Evolutionary conservation across 129 eudicot genomes (phyloP).

Genomic region (Chrysanthemum makinoi): DNA sequence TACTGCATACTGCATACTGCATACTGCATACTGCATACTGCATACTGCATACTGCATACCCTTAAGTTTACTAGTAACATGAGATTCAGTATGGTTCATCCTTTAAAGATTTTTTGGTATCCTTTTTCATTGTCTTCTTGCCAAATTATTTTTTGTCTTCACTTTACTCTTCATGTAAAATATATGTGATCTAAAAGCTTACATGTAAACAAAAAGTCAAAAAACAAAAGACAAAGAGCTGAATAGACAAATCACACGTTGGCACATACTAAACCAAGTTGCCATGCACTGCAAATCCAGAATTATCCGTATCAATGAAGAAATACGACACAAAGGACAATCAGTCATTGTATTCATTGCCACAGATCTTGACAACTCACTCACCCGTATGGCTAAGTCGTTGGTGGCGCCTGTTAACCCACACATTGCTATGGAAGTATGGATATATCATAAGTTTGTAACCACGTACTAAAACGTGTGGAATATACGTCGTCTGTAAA

Average conservation of each 20-base stretch:
- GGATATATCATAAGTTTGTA: neutral
- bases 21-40: too few relatives aligned
- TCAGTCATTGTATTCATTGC: constrained; percentile 2
- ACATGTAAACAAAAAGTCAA: neutral
- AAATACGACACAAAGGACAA: constrained; percentile 32
- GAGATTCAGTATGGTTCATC: neutral
- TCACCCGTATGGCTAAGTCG: neutral
- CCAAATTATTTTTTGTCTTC: neutral
- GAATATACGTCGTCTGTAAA: neutral
- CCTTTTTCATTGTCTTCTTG: neutral
- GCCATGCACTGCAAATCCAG: constrained; percentile 19
- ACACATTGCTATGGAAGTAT: neutral
- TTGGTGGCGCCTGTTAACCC: constrained; percentile 12
- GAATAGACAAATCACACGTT: constrained; percentile 3
- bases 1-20: too few relatives aligned
- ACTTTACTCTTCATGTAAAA: neutral
- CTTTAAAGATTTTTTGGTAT: neutral
- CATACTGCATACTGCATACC: too few relatives aligned
- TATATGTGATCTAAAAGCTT: neutral
- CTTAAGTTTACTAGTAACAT: too few relatives aligned
- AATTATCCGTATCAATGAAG: neutral
- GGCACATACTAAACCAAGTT: constrained; percentile 10
- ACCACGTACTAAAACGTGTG: constrained; percentile 3
- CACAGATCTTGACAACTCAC: neutral
- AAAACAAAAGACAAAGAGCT: neutral